Evolutionary conservation across 2,329 filamentous ascomycete genomes (phyloP).

Genomic region (Fusarium pseudograminearum): DNA sequence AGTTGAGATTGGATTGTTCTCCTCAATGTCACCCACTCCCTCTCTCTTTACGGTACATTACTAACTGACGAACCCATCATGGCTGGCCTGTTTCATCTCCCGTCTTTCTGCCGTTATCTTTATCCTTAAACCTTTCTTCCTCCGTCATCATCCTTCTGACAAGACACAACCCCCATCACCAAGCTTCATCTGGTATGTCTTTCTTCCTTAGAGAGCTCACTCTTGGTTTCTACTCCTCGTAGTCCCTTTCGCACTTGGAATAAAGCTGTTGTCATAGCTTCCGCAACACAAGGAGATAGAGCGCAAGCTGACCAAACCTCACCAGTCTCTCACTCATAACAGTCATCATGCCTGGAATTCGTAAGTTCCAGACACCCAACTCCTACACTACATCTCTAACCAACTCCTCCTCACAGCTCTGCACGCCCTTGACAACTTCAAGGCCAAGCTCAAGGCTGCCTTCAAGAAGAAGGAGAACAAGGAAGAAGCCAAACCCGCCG

Average conservation of each 20-base stretch:
- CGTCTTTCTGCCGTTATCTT: conserved; percentile 14
- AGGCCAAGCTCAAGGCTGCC: conserved; percentile 66
- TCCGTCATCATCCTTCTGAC: conserved; percentile 3
- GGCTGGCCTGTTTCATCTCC: conserved; percentile 37
- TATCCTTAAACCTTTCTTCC: conserved; percentile 17
- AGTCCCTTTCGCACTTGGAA: neutral
- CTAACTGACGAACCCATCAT: conserved; percentile 19
- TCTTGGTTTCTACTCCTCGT: neutral
- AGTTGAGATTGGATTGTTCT: conserved; percentile 35
- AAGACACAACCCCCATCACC: neutral
- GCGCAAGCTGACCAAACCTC: conserved; percentile 29
- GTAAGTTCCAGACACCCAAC: conserved; percentile 54
- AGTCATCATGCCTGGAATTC: conserved; percentile 64
- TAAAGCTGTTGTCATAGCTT: conserved; percentile 5
- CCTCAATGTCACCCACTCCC: conserved; percentile 31
- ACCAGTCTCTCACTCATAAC: neutral
- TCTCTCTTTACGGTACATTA: conserved; percentile 10
- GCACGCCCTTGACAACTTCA: conserved; percentile 66
- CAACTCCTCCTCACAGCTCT: conserved; percentile 56
- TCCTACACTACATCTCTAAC: neutral
- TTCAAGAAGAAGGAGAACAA: conserved; percentile 63
- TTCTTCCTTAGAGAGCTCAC: neutral
- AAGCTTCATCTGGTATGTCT: conserved; percentile 26
- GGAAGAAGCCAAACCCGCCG: conserved; percentile 47
- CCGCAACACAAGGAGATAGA: neutral